Base-by-base conservation (phyloP, 2,329 filamentous ascomycete genomes). In the Colletotrichum costaricense region DNA sequence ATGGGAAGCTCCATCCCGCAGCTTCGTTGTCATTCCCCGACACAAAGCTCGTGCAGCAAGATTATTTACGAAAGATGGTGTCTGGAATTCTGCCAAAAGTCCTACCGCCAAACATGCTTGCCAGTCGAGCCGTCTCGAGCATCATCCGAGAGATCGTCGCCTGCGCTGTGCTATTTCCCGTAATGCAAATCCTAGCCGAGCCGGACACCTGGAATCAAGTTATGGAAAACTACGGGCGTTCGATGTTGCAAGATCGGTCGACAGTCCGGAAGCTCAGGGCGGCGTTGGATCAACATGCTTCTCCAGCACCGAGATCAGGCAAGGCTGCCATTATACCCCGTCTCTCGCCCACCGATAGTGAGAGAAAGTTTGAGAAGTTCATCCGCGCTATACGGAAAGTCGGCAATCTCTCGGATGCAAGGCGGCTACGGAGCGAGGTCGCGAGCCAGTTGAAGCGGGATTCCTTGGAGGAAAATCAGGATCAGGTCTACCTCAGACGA, bases 141-240 rank as follows among this genome's bases (percentile, higher is more conserved):
- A 86, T 99, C 67, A 89, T 98, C 73, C 92, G 94, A 77, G 97
- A 99, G 84, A 93, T 99, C 74, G 91, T 98, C n/a, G 89, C 95
- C 26, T 98, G 97, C 82, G 94, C 95, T n/a, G 92, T 99, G 52
- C 86, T 99, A 49, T 92, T 91, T 55, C 97, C 97, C 0, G 85
- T 97, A 26, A 88, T 98, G 80, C 91, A 93, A 78, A 86, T 95
- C 74, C 86, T 99, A 22, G 91, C 94, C 5, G 96, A 99, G 77
- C 95, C 97, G 1, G 97, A 99, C 84, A 97, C 93, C 9, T 99
- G 96, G 96, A 98, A 99, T 79, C 95, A 98, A 81, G 83, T 98
- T 73, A 95, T 98, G 88, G 96, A 98, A 82, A 95, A 93, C 69
- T 95, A 93, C 82, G 93, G 95, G 22, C 92, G 94, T 63, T 93